phyloP scores from a whole-genome alignment of 2,329 filamentous ascomycete genomes.

The Fusarium verrucosum region DNA sequence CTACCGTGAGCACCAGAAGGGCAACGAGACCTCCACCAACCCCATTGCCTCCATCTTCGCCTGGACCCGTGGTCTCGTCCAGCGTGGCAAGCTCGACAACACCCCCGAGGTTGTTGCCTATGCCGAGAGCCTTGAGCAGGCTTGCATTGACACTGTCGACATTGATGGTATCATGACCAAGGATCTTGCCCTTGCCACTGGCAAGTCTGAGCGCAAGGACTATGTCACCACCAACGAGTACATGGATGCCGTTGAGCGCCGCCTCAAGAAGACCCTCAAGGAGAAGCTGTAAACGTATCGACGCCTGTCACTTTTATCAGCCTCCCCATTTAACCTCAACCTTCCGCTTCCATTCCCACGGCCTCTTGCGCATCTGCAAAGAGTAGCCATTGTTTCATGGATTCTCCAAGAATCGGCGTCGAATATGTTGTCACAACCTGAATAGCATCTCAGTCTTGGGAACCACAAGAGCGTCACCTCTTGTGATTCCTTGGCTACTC shows the following conservation, averaged over 20 bases:
- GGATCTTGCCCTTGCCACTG: constrained; percentile 94
- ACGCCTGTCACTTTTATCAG: constrained; percentile 6
- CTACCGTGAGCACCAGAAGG: constrained; percentile 99
- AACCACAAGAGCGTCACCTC: constrained; percentile 12
- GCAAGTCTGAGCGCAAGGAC: constrained; percentile 82
- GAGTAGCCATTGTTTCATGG: constrained; percentile 27
- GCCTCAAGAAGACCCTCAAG: constrained; percentile 82
- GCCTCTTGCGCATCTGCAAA: constrained; percentile 23
- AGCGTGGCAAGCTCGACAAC: constrained; percentile 90
- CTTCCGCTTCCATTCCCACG: constrained; percentile 20
- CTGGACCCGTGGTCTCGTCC: constrained; percentile 93
- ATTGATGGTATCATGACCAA: constrained; percentile 98
- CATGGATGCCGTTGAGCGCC: constrained; percentile 88
- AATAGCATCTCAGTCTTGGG: constrained; percentile 22
- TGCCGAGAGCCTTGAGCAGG: constrained; percentile 89
- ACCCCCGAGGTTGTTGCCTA: constrained; percentile 94
- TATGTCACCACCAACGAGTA: constrained; percentile 96
- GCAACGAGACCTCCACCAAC: constrained; percentile 96
- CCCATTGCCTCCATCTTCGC: constrained; percentile 99
- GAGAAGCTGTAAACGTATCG: constrained; percentile 70
- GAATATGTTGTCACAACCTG: constrained; percentile 24
- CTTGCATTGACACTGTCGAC: constrained; percentile 94
- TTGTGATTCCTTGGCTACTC: constrained; percentile 1
- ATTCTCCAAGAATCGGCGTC: constrained; percentile 15
- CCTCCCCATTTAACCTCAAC: constrained; percentile 8